Conservation (phyloP, 495 filamentous ascomycete genomes). For the Immersiella caudata region DNA sequence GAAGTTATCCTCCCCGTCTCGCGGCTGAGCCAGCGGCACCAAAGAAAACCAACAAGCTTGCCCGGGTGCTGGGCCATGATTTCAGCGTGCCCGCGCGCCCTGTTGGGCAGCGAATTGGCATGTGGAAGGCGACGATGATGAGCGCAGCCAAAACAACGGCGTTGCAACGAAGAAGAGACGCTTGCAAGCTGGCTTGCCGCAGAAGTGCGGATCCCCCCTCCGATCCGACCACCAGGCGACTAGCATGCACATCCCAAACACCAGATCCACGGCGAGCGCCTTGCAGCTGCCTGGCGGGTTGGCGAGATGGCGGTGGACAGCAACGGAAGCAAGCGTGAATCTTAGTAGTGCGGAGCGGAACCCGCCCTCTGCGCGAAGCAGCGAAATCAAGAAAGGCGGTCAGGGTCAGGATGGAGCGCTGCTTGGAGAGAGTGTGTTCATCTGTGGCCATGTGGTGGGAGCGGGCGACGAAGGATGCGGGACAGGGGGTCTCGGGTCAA, state of each 20-base stretch:
- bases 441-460: conserved; percentile 14
- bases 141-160: conserved; percentile 19
- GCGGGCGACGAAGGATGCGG: conserved; percentile 11
- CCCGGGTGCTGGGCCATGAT: not conserved
- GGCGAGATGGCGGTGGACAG: not conserved
- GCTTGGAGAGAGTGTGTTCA: not conserved
- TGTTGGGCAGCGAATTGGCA: conserved; percentile 1
- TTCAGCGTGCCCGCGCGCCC: not conserved
- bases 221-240: not conserved
- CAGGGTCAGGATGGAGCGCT: conserved; percentile 5
- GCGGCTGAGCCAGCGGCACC: not conserved
- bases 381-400: conserved; percentile 19
- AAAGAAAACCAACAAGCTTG: not conserved
- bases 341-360: not conserved
- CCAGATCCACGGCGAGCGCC: not conserved
- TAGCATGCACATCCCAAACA: conserved; percentile 1
- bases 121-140: conserved; percentile 13
- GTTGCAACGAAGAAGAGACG: conserved; percentile 9
- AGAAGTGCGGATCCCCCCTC: not conserved
- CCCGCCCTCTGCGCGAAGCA: not conserved
- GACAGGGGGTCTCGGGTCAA: conserved; percentile 1
- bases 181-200: not conserved
- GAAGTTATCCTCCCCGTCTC: not conserved
- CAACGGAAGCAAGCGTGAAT: not conserved
- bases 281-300: not conserved